A percentile compares a stretch with the other conserved stretches of the same genome.
phyloP scores from a whole-genome alignment of 495 filamentous ascomycete species.

The Peziza echinospora region DNA sequence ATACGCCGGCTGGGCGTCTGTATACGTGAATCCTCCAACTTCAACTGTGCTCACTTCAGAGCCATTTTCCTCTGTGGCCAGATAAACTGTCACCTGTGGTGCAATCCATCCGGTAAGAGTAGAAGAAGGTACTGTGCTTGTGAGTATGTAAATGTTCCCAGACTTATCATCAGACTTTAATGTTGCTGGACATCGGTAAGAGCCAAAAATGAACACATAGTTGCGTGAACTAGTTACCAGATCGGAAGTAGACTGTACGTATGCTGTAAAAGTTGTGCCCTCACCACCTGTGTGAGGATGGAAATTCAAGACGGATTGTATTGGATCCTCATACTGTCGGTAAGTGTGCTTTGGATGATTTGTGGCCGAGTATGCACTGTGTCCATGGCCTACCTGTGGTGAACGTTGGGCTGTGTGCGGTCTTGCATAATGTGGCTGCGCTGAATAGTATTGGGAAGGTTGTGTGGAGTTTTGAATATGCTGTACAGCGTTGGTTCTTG shows the following conservation, averaged over 20 bases:
- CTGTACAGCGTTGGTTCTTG: slow-evolving; percentile 23
- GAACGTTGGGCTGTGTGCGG: neutral
- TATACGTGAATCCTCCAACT: slow-evolving; percentile 60
- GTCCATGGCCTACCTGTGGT: slow-evolving; percentile 8
- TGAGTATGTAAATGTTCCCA: slow-evolving; percentile 46
- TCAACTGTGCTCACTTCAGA: slow-evolving; percentile 39
- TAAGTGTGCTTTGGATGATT: slow-evolving; percentile 13
- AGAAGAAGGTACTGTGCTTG: slow-evolving; percentile 50
- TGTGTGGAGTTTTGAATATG: slow-evolving; percentile 17
- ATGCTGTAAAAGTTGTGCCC: slow-evolving; percentile 48
- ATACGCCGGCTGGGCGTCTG: slow-evolving; percentile 20
- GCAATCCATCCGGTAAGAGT: slow-evolving; percentile 41
- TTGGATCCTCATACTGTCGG: slow-evolving; percentile 29
- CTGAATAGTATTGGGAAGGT: slow-evolving; percentile 13
- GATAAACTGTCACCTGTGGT: slow-evolving; percentile 46
- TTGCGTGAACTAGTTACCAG: slow-evolving; percentile 33
- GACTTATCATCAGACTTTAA: slow-evolving; percentile 34
- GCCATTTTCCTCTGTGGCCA: slow-evolving; percentile 48
- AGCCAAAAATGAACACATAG: slow-evolving; percentile 54
- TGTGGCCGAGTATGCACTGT: slow-evolving; percentile 11
- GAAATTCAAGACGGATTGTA: slow-evolving; percentile 43
- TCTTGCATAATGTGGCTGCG: slow-evolving; percentile 14
- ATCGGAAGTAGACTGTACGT: slow-evolving; percentile 54
- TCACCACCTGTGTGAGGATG: slow-evolving; percentile 41
- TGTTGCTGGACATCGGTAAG: slow-evolving; percentile 40